A percentile compares a stretch with the other conserved stretches of the same genome.
phyloP scores from a whole-genome alignment of 345 rosid species.

The Lagerstroemia speciosa region DNA sequence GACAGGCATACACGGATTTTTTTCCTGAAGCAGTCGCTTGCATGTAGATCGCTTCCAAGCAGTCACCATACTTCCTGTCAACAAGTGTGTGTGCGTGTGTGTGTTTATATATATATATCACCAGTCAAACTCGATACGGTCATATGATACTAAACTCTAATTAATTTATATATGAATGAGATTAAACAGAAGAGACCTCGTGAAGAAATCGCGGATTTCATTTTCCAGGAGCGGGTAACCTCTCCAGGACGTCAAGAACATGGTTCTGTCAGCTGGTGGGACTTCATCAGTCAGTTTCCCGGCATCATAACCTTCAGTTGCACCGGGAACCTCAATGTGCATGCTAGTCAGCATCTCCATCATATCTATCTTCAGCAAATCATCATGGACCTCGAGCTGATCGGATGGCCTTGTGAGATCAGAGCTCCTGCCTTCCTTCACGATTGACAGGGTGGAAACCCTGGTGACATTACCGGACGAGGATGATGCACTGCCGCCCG shows the following conservation, averaged over 20 bases:
- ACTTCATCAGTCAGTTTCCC: conserved; percentile 3
- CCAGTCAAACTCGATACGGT: not conserved
- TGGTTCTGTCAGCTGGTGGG: conserved; percentile 34
- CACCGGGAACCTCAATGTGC: not conserved
- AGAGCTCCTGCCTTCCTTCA: conserved; percentile 6
- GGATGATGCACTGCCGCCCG: not conserved
- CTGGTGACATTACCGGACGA: not conserved
- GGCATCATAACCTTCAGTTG: not conserved
- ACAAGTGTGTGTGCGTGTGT: too few relatives aligned
- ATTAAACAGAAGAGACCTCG: conserved; percentile 24
- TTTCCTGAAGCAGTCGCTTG: conserved; percentile 22
- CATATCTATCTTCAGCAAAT: conserved; percentile 8
- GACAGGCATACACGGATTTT: conserved; percentile 37
- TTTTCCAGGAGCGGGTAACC: conserved; percentile 51
- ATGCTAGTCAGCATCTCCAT: conserved; percentile 6
- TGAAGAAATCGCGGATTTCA: conserved; percentile 47
- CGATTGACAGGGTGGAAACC: not conserved
- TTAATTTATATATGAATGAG: not conserved
- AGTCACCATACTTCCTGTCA: conserved; percentile 44
- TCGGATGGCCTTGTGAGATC: conserved; percentile 3
- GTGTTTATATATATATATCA: too few relatives aligned
- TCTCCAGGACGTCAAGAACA: conserved; percentile 66
- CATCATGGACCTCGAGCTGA: not conserved
- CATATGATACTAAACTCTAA: not conserved
- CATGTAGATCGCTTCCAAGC: conserved; percentile 43